These are phyloP conservation scores for Kwoniella shivajii DNA, from an alignment of 1,284 basidiomycete species.

Conservation along the genomic window DNA sequence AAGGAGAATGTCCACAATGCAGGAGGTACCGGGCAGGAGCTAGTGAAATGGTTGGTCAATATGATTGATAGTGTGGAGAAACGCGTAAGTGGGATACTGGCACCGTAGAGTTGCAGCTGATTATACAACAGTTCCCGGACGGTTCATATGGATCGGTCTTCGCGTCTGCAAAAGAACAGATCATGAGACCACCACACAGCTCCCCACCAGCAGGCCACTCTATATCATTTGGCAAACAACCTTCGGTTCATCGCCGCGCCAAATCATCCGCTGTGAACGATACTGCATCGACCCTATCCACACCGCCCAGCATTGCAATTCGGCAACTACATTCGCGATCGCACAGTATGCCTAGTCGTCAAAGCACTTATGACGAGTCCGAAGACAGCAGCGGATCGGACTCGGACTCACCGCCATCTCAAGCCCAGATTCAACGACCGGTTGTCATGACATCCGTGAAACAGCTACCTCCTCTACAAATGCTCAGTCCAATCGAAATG, in stretches of 20 bases:
- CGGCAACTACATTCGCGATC: slow-evolving; percentile 37
- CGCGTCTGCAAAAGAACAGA: slow-evolving; percentile 26
- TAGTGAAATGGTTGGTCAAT: slow-evolving; percentile 29
- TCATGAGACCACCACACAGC: slow-evolving; percentile 17
- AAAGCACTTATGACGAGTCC: slow-evolving; percentile 21
- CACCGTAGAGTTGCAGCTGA: not conserved
- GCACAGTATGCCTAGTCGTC: slow-evolving; percentile 35
- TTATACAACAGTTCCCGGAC: slow-evolving; percentile 43
- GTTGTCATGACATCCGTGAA: slow-evolving; percentile 6
- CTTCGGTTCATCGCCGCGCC: slow-evolving; percentile 34
- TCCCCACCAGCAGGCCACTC: slow-evolving; percentile 1
- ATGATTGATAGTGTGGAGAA: slow-evolving; percentile 41
- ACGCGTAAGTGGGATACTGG: slow-evolving; percentile 31
- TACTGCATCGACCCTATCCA: not conserved
- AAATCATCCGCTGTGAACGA: slow-evolving; percentile 28
- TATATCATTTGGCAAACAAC: slow-evolving; percentile 10
- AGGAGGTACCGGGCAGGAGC: slow-evolving; percentile 29
- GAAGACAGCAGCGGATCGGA: slow-evolving; percentile 18
- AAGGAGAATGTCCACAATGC: slow-evolving; percentile 33
- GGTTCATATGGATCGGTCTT: slow-evolving; percentile 46
- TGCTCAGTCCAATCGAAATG: slow-evolving; percentile 19
- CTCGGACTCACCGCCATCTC: slow-evolving; percentile 10
- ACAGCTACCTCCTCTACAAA: slow-evolving; percentile 18
- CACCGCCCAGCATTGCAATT: slow-evolving; percentile 2
- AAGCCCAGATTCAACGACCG: slow-evolving; percentile 8